A percentile compares a stretch with the other conserved stretches of the same genome.
Conservation (phyloP, 768 basidiomycete genomes). For the Amanita polypyramis region DNA sequence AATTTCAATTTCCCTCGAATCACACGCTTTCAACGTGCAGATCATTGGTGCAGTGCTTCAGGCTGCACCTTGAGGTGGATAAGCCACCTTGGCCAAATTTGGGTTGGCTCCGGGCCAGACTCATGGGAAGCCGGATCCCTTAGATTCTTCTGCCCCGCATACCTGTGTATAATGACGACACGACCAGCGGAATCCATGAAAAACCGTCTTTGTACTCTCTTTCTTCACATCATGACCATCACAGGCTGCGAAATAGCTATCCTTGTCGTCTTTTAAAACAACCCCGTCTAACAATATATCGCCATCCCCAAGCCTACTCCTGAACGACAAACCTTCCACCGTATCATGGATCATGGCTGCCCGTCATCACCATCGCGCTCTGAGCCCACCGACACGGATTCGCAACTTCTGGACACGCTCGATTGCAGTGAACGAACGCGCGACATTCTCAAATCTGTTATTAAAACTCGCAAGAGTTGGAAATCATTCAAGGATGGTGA, state of each 20-base stretch:
- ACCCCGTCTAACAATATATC: background rate
- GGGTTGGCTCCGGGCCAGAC: background rate
- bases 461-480: constrained; percentile 65
- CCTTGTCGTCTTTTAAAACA: background rate
- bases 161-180: constrained; percentile 6
- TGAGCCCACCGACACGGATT: background rate
- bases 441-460: constrained; percentile 57
- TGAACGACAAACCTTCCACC: background rate
- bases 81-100: background rate
- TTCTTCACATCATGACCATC: background rate
- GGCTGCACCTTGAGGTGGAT: background rate
- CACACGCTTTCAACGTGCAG: constrained; percentile 1
- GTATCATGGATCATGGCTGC: background rate
- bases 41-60: background rate
- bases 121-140: constrained; percentile 1
- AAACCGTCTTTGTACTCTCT: background rate
- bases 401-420: constrained; percentile 11
- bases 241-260: constrained; percentile 4
- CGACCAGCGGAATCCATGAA: constrained; percentile 5
- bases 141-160: background rate
- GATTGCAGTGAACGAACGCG: constrained; percentile 12
- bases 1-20: background rate
- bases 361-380: background rate
- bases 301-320: background rate
- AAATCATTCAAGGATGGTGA: constrained; percentile 65